Evolutionary conservation across 257 asterid species (phyloP).

Genomic region (Rhazya stricta): DNA sequence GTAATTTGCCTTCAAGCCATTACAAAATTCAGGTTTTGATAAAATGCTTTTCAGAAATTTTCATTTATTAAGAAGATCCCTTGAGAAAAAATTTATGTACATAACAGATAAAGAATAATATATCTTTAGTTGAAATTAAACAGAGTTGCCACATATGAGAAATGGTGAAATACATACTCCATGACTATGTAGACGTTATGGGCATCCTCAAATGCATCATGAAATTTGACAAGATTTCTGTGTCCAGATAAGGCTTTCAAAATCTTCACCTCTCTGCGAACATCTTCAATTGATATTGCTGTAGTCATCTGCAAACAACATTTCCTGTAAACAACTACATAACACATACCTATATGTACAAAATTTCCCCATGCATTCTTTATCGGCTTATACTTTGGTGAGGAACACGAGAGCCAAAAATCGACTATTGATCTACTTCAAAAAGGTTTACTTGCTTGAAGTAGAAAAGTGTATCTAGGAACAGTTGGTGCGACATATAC

Average conservation of each 20-base stretch:
- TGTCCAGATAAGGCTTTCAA: conserved; percentile 78
- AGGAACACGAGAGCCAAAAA: neutral
- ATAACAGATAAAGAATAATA: neutral
- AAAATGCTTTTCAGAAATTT: neutral
- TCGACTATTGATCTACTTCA: neutral
- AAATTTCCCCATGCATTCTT: neutral
- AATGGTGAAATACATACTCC: conserved; percentile 54
- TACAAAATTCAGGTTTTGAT: neutral
- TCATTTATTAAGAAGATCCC: neutral
- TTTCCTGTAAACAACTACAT: conserved; percentile 1
- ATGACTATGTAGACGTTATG: conserved; percentile 71
- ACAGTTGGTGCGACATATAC: neutral
- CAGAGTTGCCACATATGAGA: too few species aligned
- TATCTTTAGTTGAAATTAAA: neutral
- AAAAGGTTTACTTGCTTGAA: neutral
- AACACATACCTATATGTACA: neutral
- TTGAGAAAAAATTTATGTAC: neutral
- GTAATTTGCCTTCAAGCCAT: neutral
- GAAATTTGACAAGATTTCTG: conserved; percentile 55
- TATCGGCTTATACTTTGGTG: neutral
- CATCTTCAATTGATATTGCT: conserved; percentile 82
- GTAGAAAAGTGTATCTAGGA: neutral
- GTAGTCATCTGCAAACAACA: conserved; percentile 78
- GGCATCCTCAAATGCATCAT: conserved; percentile 75
- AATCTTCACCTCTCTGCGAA: conserved; percentile 84